phyloP scores from a whole-genome alignment of 306 rosid genomes.

The Cicer pinnatifidum region DNA sequence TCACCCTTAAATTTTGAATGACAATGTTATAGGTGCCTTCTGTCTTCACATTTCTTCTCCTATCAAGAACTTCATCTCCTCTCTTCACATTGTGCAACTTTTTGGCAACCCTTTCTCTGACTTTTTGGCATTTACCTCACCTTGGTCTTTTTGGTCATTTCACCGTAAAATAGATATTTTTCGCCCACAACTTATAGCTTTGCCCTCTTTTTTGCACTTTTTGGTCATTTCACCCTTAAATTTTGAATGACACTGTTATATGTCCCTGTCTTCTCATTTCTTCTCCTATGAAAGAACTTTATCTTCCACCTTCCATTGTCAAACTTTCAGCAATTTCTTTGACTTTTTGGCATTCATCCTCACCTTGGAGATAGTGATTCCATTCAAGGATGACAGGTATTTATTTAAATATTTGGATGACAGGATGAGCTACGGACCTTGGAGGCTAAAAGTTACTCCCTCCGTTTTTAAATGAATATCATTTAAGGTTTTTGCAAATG shows the following conservation, averaged over 20 bases:
- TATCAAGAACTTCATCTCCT: neutral
- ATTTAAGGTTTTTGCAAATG: no score
- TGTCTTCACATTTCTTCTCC: neutral
- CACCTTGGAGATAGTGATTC: neutral
- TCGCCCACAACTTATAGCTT: neutral
- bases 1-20: neutral
- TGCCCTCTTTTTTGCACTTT: neutral
- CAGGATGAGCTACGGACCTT: neutral
- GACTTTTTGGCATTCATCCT: neutral
- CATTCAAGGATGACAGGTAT: no score
- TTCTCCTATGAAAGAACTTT: neutral
- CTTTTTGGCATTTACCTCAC: neutral
- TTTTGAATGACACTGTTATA: neutral
- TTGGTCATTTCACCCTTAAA: neutral
- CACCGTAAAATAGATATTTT: neutral
- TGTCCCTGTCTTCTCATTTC: neutral
- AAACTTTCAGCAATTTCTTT: neutral
- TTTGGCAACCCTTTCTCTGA: neutral
- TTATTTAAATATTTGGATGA: no score
- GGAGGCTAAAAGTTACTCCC: neutral
- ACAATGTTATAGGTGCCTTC: neutral
- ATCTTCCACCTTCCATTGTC: neutral
- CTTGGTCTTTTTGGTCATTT: neutral
- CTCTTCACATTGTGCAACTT: neutral
- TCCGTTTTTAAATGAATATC: no score